A percentile compares a stretch with the other conserved stretches of the same genome.
phyloP scores from a whole-genome alignment of 2,329 filamentous ascomycete genomes.

The Passalora sequoiae region DNA sequence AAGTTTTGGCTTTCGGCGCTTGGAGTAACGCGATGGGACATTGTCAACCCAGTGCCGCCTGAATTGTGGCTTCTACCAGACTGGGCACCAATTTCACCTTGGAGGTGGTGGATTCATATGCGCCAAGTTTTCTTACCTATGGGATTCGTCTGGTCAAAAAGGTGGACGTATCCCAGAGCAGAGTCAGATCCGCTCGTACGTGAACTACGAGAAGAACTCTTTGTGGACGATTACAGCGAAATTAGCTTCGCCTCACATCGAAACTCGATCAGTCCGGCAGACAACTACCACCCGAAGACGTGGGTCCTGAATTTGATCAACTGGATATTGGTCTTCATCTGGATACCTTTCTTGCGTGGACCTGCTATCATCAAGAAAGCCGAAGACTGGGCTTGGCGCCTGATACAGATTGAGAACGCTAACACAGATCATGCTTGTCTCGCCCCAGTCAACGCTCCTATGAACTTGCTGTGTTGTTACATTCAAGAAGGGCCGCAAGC shows the following conservation, averaged over 20 bases:
- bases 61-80: conserved; percentile 67
- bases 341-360: conserved; percentile 70
- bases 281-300: conserved; percentile 92
- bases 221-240: conserved; percentile 68
- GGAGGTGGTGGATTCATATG: conserved; percentile 70
- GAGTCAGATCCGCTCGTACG: conserved; percentile 61
- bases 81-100: conserved; percentile 33
- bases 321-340: conserved; percentile 72
- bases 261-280: conserved; percentile 70
- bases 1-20: conserved; percentile 91
- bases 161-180: conserved; percentile 65
- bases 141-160: conserved; percentile 81
- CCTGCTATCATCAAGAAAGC: conserved; percentile 62
- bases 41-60: conserved; percentile 89
- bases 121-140: conserved; percentile 94
- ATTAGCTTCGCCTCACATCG: conserved; percentile 75
- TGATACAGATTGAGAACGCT: conserved; percentile 85
- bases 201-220: conserved; percentile 73
- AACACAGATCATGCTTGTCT: conserved; percentile 86
- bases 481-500: conserved; percentile 75
- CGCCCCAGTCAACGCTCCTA: conserved; percentile 81
- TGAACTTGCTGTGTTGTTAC: conserved; percentile 86
- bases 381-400: conserved; percentile 73
- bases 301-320: conserved; percentile 76
- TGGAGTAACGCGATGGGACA: conserved; percentile 79